Evolutionary conservation across 2,329 filamentous ascomycete species (phyloP).

Genomic region (Aureobasidium sp.): DNA sequence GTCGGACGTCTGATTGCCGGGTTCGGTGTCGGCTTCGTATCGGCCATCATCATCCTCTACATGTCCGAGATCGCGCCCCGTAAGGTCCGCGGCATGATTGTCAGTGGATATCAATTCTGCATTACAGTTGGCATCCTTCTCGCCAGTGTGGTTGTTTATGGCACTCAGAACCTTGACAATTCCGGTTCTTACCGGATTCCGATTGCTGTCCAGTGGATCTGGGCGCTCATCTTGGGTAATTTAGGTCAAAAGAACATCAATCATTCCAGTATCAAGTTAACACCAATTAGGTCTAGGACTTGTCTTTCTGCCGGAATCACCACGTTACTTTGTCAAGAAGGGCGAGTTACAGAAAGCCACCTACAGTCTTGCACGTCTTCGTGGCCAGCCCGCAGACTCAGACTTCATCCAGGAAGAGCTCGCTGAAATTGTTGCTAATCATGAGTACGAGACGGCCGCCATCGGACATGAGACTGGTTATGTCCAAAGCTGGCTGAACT

Average conservation of each 20-base stretch:
- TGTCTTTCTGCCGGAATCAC: slow-evolving; percentile 72
- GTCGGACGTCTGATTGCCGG: too few species aligned
- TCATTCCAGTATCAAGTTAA: too few species aligned
- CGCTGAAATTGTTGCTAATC: slow-evolving; percentile 80
- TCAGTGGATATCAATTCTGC: slow-evolving; percentile 62
- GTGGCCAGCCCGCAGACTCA: slow-evolving; percentile 66
- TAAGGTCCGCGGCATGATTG: too few species aligned
- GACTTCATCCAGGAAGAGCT: slow-evolving; percentile 72
- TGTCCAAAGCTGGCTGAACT: slow-evolving; percentile 55
- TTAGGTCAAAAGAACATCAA: too few species aligned
- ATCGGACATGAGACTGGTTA: slow-evolving; percentile 38
- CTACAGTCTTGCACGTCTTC: slow-evolving; percentile 57
- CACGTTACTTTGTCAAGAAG: slow-evolving; percentile 77
- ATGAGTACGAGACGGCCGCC: slow-evolving; percentile 69
- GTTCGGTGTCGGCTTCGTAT: too few species aligned
- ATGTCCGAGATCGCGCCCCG: too few species aligned
- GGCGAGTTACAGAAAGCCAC: slow-evolving; percentile 62
- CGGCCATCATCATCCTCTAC: too few species aligned
- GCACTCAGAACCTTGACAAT: slow-evolving; percentile 54
- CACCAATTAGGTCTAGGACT: slow-evolving; percentile 33
- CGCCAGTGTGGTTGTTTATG: slow-evolving; percentile 68
- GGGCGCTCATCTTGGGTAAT: slow-evolving; percentile 68
- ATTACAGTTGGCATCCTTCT: slow-evolving; percentile 73
- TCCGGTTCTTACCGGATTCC: slow-evolving; percentile 71
- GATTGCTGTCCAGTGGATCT: slow-evolving; percentile 71